Evolutionary conservation across 805 yeast species (phyloP), one percentile per base, ranked within the genome.

Genomic region (Cyberlindnera bimundalis): DNA sequence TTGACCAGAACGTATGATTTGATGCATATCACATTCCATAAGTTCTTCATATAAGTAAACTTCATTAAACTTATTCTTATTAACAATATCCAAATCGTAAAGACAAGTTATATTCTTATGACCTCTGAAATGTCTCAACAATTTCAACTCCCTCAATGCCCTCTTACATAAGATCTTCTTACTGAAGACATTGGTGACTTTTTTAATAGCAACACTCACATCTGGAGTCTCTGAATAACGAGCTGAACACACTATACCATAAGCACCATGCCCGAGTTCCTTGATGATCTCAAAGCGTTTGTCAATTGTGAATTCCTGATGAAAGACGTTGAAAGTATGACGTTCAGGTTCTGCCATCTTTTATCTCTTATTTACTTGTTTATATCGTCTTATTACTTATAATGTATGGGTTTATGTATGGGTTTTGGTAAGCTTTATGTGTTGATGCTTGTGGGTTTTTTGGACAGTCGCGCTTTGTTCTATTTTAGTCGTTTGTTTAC

Each of bases 1-100:
- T 62, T 93, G 98, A 16, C 90, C 91, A 10, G 96, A 85, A 52
- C 95, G 76, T 48, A 93, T 91, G 56, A 93, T 93, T 63, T 91
- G 98, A 64, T 91, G 96, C 88, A 93, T 83, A 63, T 93, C 99
- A 65, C 98, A 91, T 62, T 91, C 98, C 98, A 93, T 93, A 54
- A 91, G 70, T 64, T 91, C 99, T 63, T 93, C 99, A 58, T 93
- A 93, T 7, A 93, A 70, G 52, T 93, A 93, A 11, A 93, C 74
- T 56, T 95, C 99, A 63, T 90, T 89, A 69, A 91, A 91, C 18
- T 90, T 87, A 36, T 75, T 67, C 39, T 62, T 60, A 39, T 67
- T 62, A 28, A 90, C 88, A 37, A 93, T 85, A 65, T 93, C 99
- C 64, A 91, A 73, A 62, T 93, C 99, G 60, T 93, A 93, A 14